Evolutionary conservation across 1,284 basidiomycete species (phyloP).

Genomic region (Singerocomus rubriflavus): DNA sequence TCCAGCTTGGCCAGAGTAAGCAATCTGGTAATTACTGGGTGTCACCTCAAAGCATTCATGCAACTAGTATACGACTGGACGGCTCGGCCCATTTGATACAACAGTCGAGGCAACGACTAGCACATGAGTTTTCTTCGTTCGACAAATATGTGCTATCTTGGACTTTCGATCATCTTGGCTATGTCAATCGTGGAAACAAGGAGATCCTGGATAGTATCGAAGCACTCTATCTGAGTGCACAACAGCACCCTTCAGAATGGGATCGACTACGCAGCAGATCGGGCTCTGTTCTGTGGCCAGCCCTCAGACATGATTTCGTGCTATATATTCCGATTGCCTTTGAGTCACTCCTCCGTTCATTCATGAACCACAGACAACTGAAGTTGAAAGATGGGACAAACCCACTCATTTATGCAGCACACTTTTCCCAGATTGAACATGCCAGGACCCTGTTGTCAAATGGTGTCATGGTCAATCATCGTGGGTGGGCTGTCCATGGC

Average conservation of each 20-base stretch:
- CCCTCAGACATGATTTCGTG: background rate
- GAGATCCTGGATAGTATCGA: no score
- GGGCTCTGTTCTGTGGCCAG: background rate
- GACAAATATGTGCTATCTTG: no score
- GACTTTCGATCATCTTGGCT: no score
- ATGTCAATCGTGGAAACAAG: no score
- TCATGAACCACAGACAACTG: background rate
- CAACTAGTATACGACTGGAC: background rate
- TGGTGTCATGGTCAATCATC: background rate
- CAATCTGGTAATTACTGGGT: background rate
- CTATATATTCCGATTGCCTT: constrained; percentile 6
- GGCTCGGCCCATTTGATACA: no score
- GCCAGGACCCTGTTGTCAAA: constrained; percentile 4
- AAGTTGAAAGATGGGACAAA: constrained; percentile 7
- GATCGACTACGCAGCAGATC: background rate
- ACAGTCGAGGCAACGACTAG: no score
- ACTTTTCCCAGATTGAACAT: background rate
- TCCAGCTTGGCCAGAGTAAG: background rate
- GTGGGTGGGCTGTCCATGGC: background rate
- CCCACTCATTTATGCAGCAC: constrained; percentile 6
- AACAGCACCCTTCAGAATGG: no score
- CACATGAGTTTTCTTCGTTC: no score
- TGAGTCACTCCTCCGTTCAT: background rate
- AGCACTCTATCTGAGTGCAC: no score
- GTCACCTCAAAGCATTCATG: no score